Evolutionary conservation across 2,329 filamentous ascomycete species (phyloP).

Genomic region (Colletotrichum theobromicola): DNA sequence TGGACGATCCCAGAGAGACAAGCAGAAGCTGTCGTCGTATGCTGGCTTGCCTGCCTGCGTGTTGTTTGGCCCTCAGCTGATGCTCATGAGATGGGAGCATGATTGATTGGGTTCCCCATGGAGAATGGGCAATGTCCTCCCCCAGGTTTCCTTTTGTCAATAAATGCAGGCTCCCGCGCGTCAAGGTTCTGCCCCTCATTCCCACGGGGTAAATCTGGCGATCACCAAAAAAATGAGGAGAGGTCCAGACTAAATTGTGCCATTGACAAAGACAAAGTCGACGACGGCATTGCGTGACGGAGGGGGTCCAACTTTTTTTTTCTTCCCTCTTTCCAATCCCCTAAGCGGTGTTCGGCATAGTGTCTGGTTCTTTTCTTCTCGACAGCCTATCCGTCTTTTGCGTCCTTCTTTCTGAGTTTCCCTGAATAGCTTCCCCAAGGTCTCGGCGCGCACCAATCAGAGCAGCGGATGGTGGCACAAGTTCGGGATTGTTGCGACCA

Average conservation of each 20-base stretch:
- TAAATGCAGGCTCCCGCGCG: constrained; percentile 21
- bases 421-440: constrained; percentile 12
- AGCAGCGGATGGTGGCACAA: constrained; percentile 16
- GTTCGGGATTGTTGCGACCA: constrained; percentile 11
- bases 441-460: constrained; percentile 8
- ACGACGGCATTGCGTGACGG: constrained; percentile 12
- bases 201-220: constrained; percentile 13
- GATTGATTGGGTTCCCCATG: constrained; percentile 1
- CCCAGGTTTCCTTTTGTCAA: constrained; percentile 20
- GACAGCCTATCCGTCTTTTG: background rate
- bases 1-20: constrained; percentile 1
- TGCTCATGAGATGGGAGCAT: constrained; percentile 12
- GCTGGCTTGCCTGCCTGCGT: background rate
- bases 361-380: background rate
- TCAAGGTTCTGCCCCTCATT: background rate
- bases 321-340: background rate
- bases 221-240: constrained; percentile 12
- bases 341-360: background rate
- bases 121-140: constrained; percentile 1
- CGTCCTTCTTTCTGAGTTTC: background rate
- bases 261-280: background rate
- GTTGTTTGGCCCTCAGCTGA: constrained; percentile 7
- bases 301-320: background rate
- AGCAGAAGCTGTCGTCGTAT: background rate
- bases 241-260: constrained; percentile 9